Percentiles rank a stretch among this genome's conserved stretches.
phyloP scores from a whole-genome alignment of 2,329 filamentous ascomycete genomes.

The Furcasterigmium sp. region DNA sequence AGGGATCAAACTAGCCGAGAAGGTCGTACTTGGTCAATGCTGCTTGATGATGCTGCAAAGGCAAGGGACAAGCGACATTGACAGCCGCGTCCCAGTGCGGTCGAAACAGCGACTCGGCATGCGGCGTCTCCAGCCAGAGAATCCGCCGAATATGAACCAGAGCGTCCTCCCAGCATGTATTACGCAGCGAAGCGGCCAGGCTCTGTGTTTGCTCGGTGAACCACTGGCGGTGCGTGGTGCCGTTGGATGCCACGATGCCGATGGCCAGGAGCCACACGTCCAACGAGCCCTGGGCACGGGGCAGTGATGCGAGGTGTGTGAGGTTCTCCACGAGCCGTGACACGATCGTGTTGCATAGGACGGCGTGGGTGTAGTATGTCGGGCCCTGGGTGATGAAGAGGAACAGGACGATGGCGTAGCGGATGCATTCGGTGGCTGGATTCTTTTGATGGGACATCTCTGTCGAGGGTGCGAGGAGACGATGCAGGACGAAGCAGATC shows the following conservation, averaged over 20 bases:
- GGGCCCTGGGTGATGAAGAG: slow-evolving; percentile 49
- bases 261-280: slow-evolving; percentile 36
- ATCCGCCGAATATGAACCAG: slow-evolving; percentile 15
- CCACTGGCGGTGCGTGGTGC: slow-evolving; percentile 20
- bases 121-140: slow-evolving; percentile 21
- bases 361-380: slow-evolving; percentile 49
- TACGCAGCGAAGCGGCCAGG: neutral
- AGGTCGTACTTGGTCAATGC: no score
- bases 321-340: slow-evolving; percentile 24
- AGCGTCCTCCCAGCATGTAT: slow-evolving; percentile 7
- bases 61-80: neutral
- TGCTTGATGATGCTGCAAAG: neutral
- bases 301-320: slow-evolving; percentile 6
- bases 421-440: slow-evolving; percentile 35
- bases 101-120: slow-evolving; percentile 15
- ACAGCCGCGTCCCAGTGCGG: slow-evolving; percentile 19
- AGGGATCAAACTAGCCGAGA: no score
- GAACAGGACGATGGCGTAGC: slow-evolving; percentile 40
- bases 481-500: slow-evolving; percentile 48
- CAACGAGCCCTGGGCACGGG: slow-evolving; percentile 18
- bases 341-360: slow-evolving; percentile 29
- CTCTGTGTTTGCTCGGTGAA: slow-evolving; percentile 19
- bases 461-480: slow-evolving; percentile 28
- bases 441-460: slow-evolving; percentile 4
- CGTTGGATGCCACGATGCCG: slow-evolving; percentile 29